Base-by-base conservation (phyloP, 805 yeast species). In the Candida maesae region DNA sequence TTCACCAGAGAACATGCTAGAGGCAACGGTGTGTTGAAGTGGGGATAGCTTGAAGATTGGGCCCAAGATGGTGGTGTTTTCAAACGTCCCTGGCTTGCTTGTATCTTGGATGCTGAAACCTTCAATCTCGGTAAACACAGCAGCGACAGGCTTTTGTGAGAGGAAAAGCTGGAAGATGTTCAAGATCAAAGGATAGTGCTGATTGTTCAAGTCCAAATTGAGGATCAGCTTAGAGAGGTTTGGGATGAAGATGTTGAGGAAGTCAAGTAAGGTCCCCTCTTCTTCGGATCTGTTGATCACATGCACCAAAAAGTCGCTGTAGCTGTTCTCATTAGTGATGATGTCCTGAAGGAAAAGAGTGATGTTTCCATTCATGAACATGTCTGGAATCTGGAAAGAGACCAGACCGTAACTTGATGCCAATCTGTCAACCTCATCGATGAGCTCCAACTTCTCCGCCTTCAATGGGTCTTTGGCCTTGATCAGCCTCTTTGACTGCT, bases 31-130 rank as follows among this genome's bases (percentile, higher is more conserved):
- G 3, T 73, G 70, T 35, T 76, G 71, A 35, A 89, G 64, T 0
- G 96, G 95, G 1, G 95, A 85, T 17, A 88, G 63, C 42, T 81
- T 69, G 40, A 87, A 72, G 23, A 88, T 68, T 7, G 95, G 84
- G 3, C 97, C 98, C 40, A 91, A 64, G 14, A 86, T 61, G 0
- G 95, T 77, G 18, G 69, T 67, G 13, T 65, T 64, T 54, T 85
- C 95, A 53, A 74, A 74, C 34, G 73, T 70, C 14, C 72, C 61
- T 1, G 83, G 77, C 10, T 73, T 49, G 36, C 68, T 62, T 7
- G 43, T 21, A 12, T 70, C 68, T 1, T 71, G 65, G 8, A 76
- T 68, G 53, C 64, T 62, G 56, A 83, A 81, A 1, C 71, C 71
- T 35, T 78, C 75, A 30, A 80, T 64, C 49, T 76, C 66, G 2